Percentiles rank a stretch among this genome's conserved stretches.
Evolutionary conservation across 2,329 filamentous ascomycete species (phyloP).

Genomic region (Fusarium illudens): DNA sequence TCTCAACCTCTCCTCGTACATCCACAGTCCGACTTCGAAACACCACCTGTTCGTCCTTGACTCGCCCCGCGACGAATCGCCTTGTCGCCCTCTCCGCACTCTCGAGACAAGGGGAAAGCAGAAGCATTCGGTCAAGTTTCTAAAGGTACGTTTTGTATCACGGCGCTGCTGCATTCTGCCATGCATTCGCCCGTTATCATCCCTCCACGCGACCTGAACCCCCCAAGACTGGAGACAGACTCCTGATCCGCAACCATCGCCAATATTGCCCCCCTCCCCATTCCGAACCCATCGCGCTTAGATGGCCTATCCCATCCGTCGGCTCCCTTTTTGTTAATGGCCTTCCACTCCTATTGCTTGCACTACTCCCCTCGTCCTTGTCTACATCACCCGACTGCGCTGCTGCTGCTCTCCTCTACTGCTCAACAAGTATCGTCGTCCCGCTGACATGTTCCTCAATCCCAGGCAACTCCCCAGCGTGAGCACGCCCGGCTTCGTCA

Average conservation of each 20-base stretch:
- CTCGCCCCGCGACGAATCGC: constrained; percentile 15
- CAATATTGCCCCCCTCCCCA: constrained; percentile 26
- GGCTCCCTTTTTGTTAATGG: constrained; percentile 24
- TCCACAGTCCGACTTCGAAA: constrained; percentile 23
- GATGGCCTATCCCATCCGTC: not conserved
- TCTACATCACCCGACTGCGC: not conserved
- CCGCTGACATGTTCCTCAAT: constrained; percentile 48
- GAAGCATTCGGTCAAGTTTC: constrained; percentile 14
- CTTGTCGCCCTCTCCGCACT: constrained; percentile 7
- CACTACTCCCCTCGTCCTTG: constrained; percentile 13
- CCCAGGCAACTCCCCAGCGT: constrained; percentile 41
- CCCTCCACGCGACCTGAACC: constrained; percentile 13
- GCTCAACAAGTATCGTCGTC: constrained; percentile 8
- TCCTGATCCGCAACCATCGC: constrained; percentile 13
- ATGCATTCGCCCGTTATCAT: constrained; percentile 19
- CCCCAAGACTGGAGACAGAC: not conserved
- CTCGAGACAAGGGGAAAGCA: not conserved
- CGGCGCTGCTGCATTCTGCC: constrained; percentile 18
- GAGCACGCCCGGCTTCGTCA: constrained; percentile 42
- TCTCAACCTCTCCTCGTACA: constrained; percentile 25
- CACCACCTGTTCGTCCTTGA: constrained; percentile 20
- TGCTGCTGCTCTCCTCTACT: not conserved
- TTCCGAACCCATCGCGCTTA: constrained; percentile 23
- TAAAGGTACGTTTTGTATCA: constrained; percentile 34
- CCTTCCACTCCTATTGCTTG: constrained; percentile 5